Evolutionary conservation across 148 eudicot genomes (phyloP).

Genomic region (Rhododendron vialii): DNA sequence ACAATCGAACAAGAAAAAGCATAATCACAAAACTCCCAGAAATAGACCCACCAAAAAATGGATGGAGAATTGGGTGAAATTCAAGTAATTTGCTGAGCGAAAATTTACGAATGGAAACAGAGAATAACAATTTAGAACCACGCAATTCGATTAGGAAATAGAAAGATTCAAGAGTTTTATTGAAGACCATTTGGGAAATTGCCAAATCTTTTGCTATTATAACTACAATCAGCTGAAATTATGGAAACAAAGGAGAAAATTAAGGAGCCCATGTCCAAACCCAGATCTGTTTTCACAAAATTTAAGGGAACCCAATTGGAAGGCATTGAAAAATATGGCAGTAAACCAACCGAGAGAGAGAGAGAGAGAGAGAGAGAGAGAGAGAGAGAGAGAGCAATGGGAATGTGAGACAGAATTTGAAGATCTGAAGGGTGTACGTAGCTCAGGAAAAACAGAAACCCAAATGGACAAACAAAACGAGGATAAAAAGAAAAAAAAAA

Average conservation of each 20-base stretch:
- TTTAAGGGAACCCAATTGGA: neutral
- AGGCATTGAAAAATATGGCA: neutral
- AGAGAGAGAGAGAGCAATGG: neutral
- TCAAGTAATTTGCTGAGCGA: neutral
- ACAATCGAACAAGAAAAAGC: neutral
- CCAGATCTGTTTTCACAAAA: slow-evolving; percentile 9
- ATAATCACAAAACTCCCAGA: neutral
- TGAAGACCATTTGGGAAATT: neutral
- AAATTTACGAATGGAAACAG: neutral
- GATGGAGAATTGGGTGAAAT: neutral
- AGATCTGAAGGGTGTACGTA: neutral
- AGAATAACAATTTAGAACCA: neutral
- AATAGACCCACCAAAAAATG: neutral
- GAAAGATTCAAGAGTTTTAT: neutral
- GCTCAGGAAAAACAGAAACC: neutral
- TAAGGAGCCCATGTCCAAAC: neutral
- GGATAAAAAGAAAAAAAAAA: no score
- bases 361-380: neutral
- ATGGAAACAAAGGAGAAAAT: neutral
- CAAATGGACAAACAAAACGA: neutral
- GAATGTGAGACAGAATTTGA: neutral
- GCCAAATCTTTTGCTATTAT: neutral
- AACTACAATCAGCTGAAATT: neutral
- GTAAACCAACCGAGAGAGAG: neutral
- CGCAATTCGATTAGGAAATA: neutral